Base-by-base conservation (phyloP, 495 filamentous ascomycete genomes). In the Neurospora sp. region DNA sequence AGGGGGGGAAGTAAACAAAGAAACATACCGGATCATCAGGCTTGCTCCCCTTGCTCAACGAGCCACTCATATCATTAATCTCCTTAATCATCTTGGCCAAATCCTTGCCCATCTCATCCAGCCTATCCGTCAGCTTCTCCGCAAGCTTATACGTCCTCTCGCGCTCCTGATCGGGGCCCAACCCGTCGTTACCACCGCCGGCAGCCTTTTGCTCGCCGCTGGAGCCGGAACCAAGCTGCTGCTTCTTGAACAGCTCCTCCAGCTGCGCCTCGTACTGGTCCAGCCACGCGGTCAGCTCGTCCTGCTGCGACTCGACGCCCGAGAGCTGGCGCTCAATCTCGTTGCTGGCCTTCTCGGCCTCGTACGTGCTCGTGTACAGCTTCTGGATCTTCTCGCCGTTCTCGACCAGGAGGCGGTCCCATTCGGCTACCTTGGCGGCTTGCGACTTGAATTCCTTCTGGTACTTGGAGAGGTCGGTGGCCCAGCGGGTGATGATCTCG, bases 401-500 rank as follows among this genome's bases (percentile, higher is more conserved):
- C 72, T 93, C 92, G 5, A 98, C 93, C 14, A 99, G 85, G 84
- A 94, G 85, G 8, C 90, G 90, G 81, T 99, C 96, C 96, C 96
- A 99, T 69, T 88, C 85, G 31, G 94, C 90, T 18, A 98, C 92
- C 76, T 94, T 92, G 72, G 89, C 82, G 0, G 96, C 96, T 79
- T 98, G 94, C 4, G 90, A 86, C 72, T 94, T 92, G 85, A 98
- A 99, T 66, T 97, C 93, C 79, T 95, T 94, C 79, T 98, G 94
- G 79, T 98, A 97, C 78, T 96, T 96, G 73, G 93, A 90, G 38
- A 98, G 88, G 79, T 98, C 96, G 0, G 93, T 91, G 0, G 96
- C 96, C 96, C 96, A 99, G 20, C 93, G 89, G n/a, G 92, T 97
- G 77, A 99, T 94, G 76, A 99, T 98, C 80, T 99, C 96, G 78